These are phyloP conservation scores for Trametes hirsuta DNA, from an alignment of 1,284 basidiomycete genomes.

Conservation along the genomic window DNA sequence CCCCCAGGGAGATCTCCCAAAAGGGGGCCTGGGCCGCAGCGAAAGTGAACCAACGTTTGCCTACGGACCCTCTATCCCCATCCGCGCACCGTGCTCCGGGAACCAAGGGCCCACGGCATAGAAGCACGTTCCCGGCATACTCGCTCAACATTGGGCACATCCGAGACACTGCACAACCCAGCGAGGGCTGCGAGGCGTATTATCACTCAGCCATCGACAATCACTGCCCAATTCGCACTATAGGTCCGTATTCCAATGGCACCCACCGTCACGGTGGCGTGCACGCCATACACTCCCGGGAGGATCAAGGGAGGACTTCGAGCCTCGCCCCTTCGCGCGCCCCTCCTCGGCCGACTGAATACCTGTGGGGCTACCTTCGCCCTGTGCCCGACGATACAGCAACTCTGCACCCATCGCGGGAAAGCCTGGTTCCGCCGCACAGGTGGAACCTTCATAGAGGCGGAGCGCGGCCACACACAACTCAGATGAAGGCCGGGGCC, in stretches of 20 bases:
- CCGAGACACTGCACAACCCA: conserved; percentile 11
- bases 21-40: not conserved
- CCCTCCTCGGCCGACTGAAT: not conserved
- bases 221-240: conserved; percentile 18
- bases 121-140: conserved; percentile 16
- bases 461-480: conserved; percentile 1
- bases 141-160: conserved; percentile 10
- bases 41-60: conserved; percentile 18
- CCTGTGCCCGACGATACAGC: no score
- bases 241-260: conserved; percentile 3
- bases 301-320: conserved; percentile 22
- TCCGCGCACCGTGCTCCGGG: not conserved
- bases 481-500: conserved; percentile 1
- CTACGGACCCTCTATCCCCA: not conserved
- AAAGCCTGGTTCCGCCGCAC: not conserved
- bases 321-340: conserved; percentile 1
- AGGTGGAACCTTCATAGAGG: conserved; percentile 6
- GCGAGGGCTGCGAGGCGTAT: conserved; percentile 8
- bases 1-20: not conserved
- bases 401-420: not conserved
- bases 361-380: not conserved
- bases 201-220: conserved; percentile 27
- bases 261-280: not conserved
- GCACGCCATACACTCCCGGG: conserved; percentile 11
- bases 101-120: not conserved